Evolutionary conservation across 352 stramenopile genomes (phyloP).

Genomic region (Globisporangium nunn): DNA sequence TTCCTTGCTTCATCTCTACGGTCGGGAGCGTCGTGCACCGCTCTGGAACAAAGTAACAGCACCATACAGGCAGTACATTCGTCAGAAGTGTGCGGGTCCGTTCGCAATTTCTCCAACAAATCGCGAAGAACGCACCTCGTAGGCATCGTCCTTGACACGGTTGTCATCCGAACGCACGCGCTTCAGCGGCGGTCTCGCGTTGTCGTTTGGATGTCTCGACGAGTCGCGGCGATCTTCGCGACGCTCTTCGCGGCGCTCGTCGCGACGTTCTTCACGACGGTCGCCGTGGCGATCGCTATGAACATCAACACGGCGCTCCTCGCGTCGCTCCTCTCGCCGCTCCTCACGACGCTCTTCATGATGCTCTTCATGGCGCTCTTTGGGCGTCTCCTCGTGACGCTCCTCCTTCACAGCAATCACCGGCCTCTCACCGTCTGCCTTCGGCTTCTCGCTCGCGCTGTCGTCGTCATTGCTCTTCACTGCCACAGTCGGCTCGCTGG

Average conservation of each 20-base stretch:
- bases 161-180: conserved; percentile 19
- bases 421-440: not conserved
- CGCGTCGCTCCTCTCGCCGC: not conserved
- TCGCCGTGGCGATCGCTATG: not conserved
- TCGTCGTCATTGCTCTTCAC: too few relatives aligned
- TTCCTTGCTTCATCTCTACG: not conserved
- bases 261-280: not conserved
- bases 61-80: conserved; percentile 14
- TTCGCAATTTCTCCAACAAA: too few relatives aligned
- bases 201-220: not conserved
- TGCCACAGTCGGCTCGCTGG: too few relatives aligned
- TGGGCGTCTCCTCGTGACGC: not conserved
- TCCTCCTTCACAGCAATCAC: not conserved
- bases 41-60: not conserved
- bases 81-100: conserved; percentile 1
- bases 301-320: not conserved
- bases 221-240: not conserved
- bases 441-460: not conserved
- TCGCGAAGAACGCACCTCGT: conserved; percentile 14
- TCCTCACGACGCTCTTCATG: too few relatives aligned
- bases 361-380: too few relatives aligned
- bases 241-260: not conserved
- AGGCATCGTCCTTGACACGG: conserved; percentile 18
- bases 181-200: conserved; percentile 17
- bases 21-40: conserved; percentile 4